These are phyloP conservation scores for Durusdinium trenchii DNA, from an alignment of 73 alveolate genomes.

Conservation along the genomic window DNA sequence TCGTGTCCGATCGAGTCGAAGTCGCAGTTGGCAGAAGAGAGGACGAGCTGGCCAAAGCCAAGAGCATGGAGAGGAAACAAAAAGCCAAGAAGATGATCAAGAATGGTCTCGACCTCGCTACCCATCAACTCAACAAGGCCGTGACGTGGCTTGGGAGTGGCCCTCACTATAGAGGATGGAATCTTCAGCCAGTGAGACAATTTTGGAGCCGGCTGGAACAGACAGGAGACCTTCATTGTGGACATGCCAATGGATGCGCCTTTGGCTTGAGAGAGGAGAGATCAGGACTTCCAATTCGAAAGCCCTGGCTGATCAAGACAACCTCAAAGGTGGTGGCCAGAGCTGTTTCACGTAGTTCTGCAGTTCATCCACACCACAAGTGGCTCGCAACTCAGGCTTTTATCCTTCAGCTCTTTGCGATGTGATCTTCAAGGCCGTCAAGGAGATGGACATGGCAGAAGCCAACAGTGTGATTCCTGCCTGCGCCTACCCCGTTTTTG, in stretches of 20 bases:
- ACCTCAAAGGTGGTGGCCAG: not conserved
- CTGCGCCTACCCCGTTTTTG: not conserved
- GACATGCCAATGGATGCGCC: not conserved
- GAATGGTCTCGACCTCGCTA: not conserved
- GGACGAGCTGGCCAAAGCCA: not conserved
- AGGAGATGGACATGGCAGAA: not conserved
- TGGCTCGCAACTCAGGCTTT: not conserved
- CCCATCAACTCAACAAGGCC: not conserved
- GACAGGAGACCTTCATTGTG: not conserved
- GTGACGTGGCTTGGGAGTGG: constrained; percentile 24
- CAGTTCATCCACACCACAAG: not conserved
- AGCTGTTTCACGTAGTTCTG: not conserved
- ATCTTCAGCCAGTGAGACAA: not conserved
- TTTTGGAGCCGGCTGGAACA: not conserved
- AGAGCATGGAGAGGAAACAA: not conserved
- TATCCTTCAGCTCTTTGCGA: not conserved
- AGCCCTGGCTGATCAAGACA: not conserved
- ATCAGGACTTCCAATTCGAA: not conserved
- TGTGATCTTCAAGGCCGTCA: not conserved
- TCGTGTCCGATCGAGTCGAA: too few relatives aligned
- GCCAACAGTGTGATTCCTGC: not conserved
- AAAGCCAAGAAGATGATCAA: not conserved
- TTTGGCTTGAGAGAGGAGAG: not conserved
- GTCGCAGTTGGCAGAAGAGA: too few relatives aligned
- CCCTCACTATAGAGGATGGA: not conserved